These are phyloP conservation scores for Colletotrichum liaoningense DNA, from an alignment of 2,329 filamentous ascomycete genomes.

Conservation along the genomic window DNA sequence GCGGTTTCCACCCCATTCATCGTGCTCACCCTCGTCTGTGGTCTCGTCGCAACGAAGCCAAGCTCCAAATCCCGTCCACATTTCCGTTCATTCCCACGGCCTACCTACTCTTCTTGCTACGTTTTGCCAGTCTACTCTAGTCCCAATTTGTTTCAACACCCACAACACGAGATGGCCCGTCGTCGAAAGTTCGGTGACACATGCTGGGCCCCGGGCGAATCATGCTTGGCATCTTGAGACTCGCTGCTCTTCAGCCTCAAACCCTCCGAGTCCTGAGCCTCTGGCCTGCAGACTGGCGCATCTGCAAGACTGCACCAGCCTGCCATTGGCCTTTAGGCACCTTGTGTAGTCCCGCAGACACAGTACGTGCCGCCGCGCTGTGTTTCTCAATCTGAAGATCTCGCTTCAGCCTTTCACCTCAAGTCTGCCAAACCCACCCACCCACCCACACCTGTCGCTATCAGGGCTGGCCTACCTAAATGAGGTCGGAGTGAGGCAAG, in stretches of 20 bases:
- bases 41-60: neutral
- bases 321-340: no score
- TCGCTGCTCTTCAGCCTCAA: constrained; percentile 30
- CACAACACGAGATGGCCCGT: constrained; percentile 27
- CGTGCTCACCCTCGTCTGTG: neutral
- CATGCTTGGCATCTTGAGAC: constrained; percentile 35
- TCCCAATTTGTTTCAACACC: constrained; percentile 25
- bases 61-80: neutral
- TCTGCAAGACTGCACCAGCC: neutral
- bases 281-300: constrained; percentile 9
- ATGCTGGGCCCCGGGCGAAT: constrained; percentile 17
- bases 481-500: neutral
- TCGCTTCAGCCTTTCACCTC: constrained; percentile 31
- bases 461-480: neutral
- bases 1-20: neutral
- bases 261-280: constrained; percentile 21
- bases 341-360: neutral
- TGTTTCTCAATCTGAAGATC: constrained; percentile 32
- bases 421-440: constrained; percentile 6
- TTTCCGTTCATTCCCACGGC: neutral
- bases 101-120: neutral
- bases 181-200: constrained; percentile 28
- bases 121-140: neutral
- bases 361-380: neutral
- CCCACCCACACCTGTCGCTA: neutral